A percentile compares a stretch with the other conserved stretches of the same genome.
These are phyloP conservation scores for Vigna trinervia DNA, from an alignment of 306 rosid genomes.

Conservation along the genomic window DNA sequence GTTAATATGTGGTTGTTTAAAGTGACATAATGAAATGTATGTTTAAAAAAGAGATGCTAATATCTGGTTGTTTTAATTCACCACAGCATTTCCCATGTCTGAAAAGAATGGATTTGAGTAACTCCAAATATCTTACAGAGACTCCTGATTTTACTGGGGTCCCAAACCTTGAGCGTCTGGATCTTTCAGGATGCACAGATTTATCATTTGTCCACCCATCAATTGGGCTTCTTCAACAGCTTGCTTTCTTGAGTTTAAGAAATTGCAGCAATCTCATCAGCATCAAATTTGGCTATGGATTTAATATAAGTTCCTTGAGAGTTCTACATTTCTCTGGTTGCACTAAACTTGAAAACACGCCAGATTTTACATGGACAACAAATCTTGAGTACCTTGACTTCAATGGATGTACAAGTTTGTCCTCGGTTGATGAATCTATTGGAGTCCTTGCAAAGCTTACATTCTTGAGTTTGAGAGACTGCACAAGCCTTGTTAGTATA, in stretches of 20 bases:
- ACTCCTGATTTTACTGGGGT: not conserved
- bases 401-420: not conserved
- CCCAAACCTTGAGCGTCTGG: too few species aligned
- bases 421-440: not conserved
- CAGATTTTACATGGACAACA: not conserved
- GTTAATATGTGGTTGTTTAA: too few species aligned
- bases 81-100: not conserved
- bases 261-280: not conserved
- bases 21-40: too few species aligned
- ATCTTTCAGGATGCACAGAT: not conserved
- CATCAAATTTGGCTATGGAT: not conserved
- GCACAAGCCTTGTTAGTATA: too few species aligned
- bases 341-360: not conserved
- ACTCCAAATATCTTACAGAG: not conserved
- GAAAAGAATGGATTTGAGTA: constrained; percentile 8
- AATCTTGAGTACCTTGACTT: not conserved
- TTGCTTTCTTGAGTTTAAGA: not conserved
- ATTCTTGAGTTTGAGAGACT: not conserved
- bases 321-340: too few species aligned
- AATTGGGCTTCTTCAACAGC: not conserved
- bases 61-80: not conserved
- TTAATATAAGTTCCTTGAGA: not conserved
- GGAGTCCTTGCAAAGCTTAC: too few species aligned
- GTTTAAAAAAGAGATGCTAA: not conserved
- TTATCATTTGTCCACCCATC: not conserved